Conservation (phyloP, 169 alveolate genomes). For the Blepharisma undulans region DNA sequence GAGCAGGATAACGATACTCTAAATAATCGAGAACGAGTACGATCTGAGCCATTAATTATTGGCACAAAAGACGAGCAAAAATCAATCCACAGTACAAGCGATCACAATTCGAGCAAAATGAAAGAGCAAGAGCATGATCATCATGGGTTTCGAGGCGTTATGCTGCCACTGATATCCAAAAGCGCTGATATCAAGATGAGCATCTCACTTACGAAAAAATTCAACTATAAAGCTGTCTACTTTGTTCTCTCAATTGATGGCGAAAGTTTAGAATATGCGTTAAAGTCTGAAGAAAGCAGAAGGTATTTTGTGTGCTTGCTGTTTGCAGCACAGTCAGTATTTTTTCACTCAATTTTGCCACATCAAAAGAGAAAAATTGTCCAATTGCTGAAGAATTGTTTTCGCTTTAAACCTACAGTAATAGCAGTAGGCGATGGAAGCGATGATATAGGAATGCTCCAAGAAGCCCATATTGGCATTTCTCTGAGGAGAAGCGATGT, state of each 20-base stretch:
- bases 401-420: conserved; percentile 19
- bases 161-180: not conserved
- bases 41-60: not conserved
- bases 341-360: not conserved
- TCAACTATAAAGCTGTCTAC: not conserved
- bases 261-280: not conserved
- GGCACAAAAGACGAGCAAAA: not conserved
- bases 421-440: conserved; percentile 20
- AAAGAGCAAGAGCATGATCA: not conserved
- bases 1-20: not conserved
- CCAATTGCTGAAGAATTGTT: not conserved
- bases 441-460: not conserved
- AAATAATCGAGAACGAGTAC: not conserved
- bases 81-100: not conserved
- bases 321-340: conserved; percentile 23
- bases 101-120: not conserved
- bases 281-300: not conserved
- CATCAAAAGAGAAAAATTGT: conserved; percentile 11
- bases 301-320: not conserved
- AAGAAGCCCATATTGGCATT: conserved; percentile 13
- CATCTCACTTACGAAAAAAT: not conserved
- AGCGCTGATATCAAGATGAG: not conserved
- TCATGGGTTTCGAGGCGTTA: not conserved
- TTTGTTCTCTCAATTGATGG: conserved; percentile 14
- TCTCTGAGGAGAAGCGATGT: not conserved